Percentiles rank a stretch among this genome's conserved stretches.
Conservation (phyloP, 768 basidiomycete genomes). For the Hirschioporus abietinus region DNA sequence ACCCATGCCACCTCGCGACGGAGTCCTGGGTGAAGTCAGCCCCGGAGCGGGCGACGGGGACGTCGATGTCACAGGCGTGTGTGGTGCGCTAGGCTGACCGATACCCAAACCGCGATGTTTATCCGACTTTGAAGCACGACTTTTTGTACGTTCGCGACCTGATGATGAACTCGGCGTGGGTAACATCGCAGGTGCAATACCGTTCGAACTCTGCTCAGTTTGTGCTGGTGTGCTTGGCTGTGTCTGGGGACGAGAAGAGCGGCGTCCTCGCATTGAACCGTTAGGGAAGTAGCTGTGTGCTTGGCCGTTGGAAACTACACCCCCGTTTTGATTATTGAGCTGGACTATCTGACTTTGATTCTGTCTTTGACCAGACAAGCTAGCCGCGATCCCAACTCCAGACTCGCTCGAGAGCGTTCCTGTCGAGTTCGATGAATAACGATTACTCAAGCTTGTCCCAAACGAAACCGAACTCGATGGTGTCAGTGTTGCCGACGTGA, state of each 20-base stretch:
- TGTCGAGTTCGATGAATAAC: constrained; percentile 4
- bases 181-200: constrained; percentile 1
- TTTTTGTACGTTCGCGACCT: background rate
- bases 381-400: background rate
- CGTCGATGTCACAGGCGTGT: constrained; percentile 20
- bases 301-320: background rate
- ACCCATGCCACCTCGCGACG: constrained; percentile 65
- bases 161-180: background rate
- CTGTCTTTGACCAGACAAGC: background rate
- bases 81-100: constrained; percentile 4
- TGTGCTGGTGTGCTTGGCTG: background rate
- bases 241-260: constrained; percentile 66
- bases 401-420: constrained; percentile 5
- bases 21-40: constrained; percentile 39
- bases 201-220: constrained; percentile 19
- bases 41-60: constrained; percentile 29
- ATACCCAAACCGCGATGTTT: constrained; percentile 24
- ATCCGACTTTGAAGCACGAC: constrained; percentile 21
- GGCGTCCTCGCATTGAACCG: constrained; percentile 57
- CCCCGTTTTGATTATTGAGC: background rate
- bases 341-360: constrained; percentile 1
- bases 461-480: background rate
- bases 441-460: constrained; percentile 2
- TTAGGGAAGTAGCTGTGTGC: background rate
- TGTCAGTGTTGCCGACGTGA: background rate